Evolutionary conservation across 2,329 filamentous ascomycete genomes (phyloP), one percentile per base, ranked within the genome.

Genomic region (Chaetomium olivaceum): DNA sequence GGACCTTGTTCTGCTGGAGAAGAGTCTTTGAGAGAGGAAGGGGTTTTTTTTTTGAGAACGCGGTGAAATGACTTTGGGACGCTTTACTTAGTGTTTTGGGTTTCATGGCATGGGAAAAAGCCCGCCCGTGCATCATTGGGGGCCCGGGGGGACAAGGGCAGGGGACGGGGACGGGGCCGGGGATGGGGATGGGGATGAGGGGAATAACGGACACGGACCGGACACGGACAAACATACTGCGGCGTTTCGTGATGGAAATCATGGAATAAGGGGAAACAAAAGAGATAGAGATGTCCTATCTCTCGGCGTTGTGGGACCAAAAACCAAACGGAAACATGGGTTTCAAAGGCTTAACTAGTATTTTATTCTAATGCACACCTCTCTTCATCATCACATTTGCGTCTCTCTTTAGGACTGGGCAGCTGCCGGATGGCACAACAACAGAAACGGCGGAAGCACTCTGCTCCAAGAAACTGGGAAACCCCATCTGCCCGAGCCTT

Each of bases 1-100:
- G 66, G 83, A 84, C 33, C 73, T 87, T 56, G 76, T 85, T 51
- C 68, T 79, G 58, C 71, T 86, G 68, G 85, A 87, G 74, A 83
- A 83, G 75, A 79, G 78, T 16, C 71, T 62, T 7, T 36, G 27
- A 39, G 14, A 21, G 23, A n/a, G 8, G n/a, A n/a, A n/a, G n/a
- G n/a, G n/a, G n/a, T n/a, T n/a, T 33, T 29, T 29, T 29, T 3
- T 29, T 3, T 29, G 27, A n/a, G 7, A 29, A n/a, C 11, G 27
- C n/a, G 9, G 39, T 43, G 27, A 29, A 6, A 29, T 57, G 54
- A 23, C 48, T 61, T 39, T 39, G 31, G 31, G 39, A 43, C 39
- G 39, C 39, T 33, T 23, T 59, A 9, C 54, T 16, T 31, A n/a
- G 36, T 48, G 21, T 57, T 43, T 57, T 43, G 33, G 33, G 33